Evolutionary conservation across 352 stramenopile genomes (phyloP).

Genomic region (Phytophthora cactorum): DNA sequence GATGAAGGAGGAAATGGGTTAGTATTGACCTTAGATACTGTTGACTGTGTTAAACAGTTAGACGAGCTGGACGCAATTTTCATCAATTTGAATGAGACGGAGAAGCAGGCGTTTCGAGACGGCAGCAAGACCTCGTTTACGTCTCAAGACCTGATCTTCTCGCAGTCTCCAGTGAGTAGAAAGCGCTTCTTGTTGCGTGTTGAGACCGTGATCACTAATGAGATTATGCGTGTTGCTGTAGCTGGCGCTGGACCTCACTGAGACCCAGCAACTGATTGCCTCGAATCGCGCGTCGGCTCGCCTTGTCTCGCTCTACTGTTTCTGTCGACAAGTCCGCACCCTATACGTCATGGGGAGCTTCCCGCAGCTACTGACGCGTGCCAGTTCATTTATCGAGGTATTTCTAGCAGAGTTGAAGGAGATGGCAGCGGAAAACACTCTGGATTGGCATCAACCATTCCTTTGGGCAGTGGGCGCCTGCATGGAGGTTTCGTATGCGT

Average conservation of each 20-base stretch:
- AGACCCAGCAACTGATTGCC: conserved; percentile 60
- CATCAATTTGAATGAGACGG: conserved; percentile 42
- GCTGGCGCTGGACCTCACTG: conserved; percentile 64
- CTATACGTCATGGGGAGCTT: conserved; percentile 80
- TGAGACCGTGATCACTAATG: neutral
- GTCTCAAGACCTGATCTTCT: conserved; percentile 59
- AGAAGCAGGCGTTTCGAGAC: conserved; percentile 36
- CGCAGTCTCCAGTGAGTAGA: conserved; percentile 56
- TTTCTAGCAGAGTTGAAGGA: conserved; percentile 53
- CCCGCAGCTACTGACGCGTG: conserved; percentile 61
- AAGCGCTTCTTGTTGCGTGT: too few relatives aligned
- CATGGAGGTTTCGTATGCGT: conserved; percentile 78
- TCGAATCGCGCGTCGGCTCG: conserved; percentile 54
- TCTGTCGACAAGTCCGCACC: conserved; percentile 77
- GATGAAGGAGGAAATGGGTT: neutral
- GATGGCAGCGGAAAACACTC: conserved; percentile 14
- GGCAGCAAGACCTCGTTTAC: conserved; percentile 29
- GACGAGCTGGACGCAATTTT: conserved; percentile 87
- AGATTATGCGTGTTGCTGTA: conserved; percentile 22
- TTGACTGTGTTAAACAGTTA: conserved; percentile 39
- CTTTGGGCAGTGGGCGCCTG: conserved; percentile 78
- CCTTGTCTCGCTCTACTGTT: conserved; percentile 77
- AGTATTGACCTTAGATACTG: neutral
- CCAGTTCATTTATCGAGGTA: conserved; percentile 57
- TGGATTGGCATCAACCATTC: conserved; percentile 61